Conservation (phyloP, 305 asterid species). For the Ajuga reptans region DNA sequence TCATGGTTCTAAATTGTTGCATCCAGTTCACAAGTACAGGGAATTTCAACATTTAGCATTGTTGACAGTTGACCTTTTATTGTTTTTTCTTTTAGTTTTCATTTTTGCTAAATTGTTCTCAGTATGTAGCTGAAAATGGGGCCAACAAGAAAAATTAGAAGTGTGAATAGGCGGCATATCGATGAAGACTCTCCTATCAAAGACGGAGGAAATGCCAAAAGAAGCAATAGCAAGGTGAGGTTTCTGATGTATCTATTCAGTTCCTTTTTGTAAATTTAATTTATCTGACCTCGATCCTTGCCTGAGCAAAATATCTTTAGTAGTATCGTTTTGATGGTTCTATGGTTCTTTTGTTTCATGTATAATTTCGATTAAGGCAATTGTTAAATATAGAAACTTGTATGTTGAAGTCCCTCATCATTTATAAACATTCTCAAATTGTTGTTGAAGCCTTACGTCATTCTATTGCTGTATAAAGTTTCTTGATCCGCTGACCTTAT, state of each 20-base stretch:
- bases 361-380: slow-evolving; percentile 4
- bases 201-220: slow-evolving; percentile 52
- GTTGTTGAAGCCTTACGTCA: slow-evolving; percentile 4
- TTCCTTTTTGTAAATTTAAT: slow-evolving; percentile 2
- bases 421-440: slow-evolving; percentile 18
- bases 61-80: background rate
- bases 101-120: background rate
- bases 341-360: background rate
- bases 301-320: background rate
- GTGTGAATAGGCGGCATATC: slow-evolving; percentile 46
- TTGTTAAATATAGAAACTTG: background rate
- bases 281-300: background rate
- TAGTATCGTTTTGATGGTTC: slow-evolving; percentile 8
- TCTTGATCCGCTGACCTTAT: slow-evolving; percentile 10
- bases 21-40: background rate
- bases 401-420: slow-evolving; percentile 15
- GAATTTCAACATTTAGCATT: background rate
- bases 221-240: slow-evolving; percentile 62
- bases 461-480: slow-evolving; percentile 4
- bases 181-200: slow-evolving; percentile 59
- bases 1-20: background rate
- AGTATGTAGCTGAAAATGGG: slow-evolving; percentile 45
- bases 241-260: slow-evolving; percentile 15
- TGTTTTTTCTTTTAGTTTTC: background rate
- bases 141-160: slow-evolving; percentile 65